Evolutionary conservation across 2,329 filamentous ascomycete species (phyloP).

Genomic region (Clonostachys chloroleuca): DNA sequence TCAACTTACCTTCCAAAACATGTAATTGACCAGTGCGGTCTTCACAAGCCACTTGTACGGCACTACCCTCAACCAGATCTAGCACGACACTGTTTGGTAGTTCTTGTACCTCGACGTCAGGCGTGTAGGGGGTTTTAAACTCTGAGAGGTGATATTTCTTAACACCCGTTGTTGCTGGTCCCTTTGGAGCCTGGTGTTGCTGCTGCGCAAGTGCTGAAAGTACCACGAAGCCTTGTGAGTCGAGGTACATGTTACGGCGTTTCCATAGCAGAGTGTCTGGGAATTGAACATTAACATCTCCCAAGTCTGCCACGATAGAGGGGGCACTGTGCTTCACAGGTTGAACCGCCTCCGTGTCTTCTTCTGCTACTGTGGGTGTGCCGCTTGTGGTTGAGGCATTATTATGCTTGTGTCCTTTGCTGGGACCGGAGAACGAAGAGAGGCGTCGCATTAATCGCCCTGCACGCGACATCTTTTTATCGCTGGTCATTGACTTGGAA

Average conservation of each 20-base stretch:
- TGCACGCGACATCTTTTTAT: conserved; percentile 46
- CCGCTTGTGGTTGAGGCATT: conserved; percentile 39
- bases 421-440: conserved; percentile 45
- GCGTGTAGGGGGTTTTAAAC: conserved; percentile 73
- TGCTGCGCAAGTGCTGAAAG: conserved; percentile 30
- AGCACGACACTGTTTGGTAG: conserved; percentile 77
- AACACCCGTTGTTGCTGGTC: conserved; percentile 23
- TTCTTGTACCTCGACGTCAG: conserved; percentile 89
- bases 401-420: conserved; percentile 24
- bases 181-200: not conserved
- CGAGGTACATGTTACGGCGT: conserved; percentile 80
- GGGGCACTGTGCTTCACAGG: not conserved
- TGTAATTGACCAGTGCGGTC: conserved; percentile 53
- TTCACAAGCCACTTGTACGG: conserved; percentile 60
- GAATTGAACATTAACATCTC: conserved; percentile 95
- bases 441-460: conserved; percentile 56
- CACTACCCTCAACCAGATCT: conserved; percentile 57
- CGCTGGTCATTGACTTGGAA: conserved; percentile 28
- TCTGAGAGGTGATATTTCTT: conserved; percentile 85
- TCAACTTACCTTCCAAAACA: conserved; percentile 46
- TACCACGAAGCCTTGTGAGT: conserved; percentile 78
- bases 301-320: conserved; percentile 64
- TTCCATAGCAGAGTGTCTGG: conserved; percentile 97
- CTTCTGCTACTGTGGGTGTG: conserved; percentile 47
- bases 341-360: conserved; percentile 19